Evolutionary conservation across 306 rosid genomes (phyloP).

Genomic region (Luffa acutangula): DNA sequence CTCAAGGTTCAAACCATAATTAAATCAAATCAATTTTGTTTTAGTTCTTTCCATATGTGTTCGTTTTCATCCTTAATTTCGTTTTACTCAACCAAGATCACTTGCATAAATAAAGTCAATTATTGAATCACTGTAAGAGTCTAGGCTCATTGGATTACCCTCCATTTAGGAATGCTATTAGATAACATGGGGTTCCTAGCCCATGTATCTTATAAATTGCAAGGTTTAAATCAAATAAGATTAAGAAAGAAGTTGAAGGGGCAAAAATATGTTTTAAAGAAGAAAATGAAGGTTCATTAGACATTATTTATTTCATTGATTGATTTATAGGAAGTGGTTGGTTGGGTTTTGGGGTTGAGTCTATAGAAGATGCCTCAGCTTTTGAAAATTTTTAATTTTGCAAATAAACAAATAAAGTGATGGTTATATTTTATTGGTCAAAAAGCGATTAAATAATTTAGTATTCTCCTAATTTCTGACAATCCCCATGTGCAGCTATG

Average conservation of each 20-base stretch:
- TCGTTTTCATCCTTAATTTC: no score
- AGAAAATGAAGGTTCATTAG: not conserved
- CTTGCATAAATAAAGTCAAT: no score
- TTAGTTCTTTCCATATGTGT: no score
- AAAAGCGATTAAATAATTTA: constrained; percentile 12
- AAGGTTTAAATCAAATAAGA: no score
- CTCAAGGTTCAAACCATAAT: no score
- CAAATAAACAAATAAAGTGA: not conserved
- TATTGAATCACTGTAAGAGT: no score
- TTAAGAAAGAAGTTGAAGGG: not conserved
- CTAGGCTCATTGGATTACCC: no score
- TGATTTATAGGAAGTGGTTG: not conserved
- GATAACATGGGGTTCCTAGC: no score
- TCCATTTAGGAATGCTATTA: no score
- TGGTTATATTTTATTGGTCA: not conserved
- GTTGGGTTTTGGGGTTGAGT: not conserved
- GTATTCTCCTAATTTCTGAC: constrained; percentile 46
- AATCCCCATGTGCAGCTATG: constrained; percentile 71
- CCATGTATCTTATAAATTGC: no score
- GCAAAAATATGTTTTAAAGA: not conserved
- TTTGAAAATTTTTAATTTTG: not conserved
- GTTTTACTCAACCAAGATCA: no score
- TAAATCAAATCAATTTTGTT: no score
- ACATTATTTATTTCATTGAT: not conserved
- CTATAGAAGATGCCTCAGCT: not conserved